Evolutionary conservation across 441 rosid species (phyloP), one percentile per base, ranked within the genome.

Genomic region (Lagerstroemia fauriei): DNA sequence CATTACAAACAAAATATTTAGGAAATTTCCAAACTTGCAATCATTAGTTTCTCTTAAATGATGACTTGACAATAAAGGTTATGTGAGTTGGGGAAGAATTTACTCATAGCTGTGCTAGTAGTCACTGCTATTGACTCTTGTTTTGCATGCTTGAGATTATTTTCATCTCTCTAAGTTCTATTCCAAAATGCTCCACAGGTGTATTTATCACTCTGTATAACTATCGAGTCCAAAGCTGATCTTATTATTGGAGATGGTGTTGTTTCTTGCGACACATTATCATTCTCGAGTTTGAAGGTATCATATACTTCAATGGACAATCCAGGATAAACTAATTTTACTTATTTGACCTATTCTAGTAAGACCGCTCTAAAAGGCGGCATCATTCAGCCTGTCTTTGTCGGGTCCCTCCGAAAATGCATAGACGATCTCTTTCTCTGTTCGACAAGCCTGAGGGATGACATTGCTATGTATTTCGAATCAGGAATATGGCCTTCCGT

Each of bases 251-350:
- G 85, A 78, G 89, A 89, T 69, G 78, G 84, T 74, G 70, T 84
- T 82, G 84, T 74, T 70, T 80, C 89, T 46, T 68, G 85, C 57
- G 95, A 95, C 80, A 89, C 97, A 14, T 92, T 94, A 56, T 84
- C 89, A 46, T 89, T 97, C 89, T 93, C 95, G 77, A 94, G 89
- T 87, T 88, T 95, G 82, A 95, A 95, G 98, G 99, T 96, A 89
- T 44, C 57, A 71, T 82, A 66, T 38, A 57, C 27, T 75, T 66
- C 32, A 27, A 4, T 29, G 50, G 41, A 4, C 70, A 9, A 4
- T 22, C 22, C 13, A 9, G 14, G 68, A 29, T 14, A 34, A 34
- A 72, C 32, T 72, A 20, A 34, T 41, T 9, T 38, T 27, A 5
- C 32, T 41, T 61, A 61, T 24, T 61, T n/a, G 0, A 32, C n/a